Evolutionary conservation across 495 filamentous ascomycete genomes (phyloP).

Genomic region (Saxophila tyrrhenica): DNA sequence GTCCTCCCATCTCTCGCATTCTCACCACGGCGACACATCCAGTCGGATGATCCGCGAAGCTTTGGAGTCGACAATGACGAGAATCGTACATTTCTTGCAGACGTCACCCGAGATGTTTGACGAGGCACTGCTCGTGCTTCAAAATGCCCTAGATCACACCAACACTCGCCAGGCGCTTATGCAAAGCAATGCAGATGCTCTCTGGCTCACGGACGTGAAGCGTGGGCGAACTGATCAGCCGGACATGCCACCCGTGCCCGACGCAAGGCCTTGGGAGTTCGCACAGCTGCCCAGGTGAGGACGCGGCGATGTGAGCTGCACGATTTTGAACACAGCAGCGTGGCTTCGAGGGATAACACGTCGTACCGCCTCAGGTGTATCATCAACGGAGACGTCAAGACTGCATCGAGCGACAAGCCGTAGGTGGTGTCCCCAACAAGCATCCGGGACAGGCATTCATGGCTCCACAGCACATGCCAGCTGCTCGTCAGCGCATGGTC

Average conservation of each 20-base stretch:
- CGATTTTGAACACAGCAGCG: too few relatives aligned
- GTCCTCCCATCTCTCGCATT: conserved; percentile 8
- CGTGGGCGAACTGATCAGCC: background rate
- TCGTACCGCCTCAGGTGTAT: too few relatives aligned
- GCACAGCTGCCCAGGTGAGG: background rate
- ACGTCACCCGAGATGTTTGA: conserved; percentile 56
- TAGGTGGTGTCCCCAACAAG: too few relatives aligned
- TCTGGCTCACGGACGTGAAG: conserved; percentile 45
- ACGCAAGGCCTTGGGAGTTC: background rate
- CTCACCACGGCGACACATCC: conserved; percentile 38
- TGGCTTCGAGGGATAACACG: too few relatives aligned
- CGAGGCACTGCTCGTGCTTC: conserved; percentile 50
- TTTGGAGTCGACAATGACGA: conserved; percentile 40
- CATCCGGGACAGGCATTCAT: too few relatives aligned
- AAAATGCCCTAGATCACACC: conserved; percentile 36
- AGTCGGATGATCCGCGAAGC: conserved; percentile 48
- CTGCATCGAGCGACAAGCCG: too few relatives aligned
- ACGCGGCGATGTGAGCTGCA: too few relatives aligned
- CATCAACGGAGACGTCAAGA: too few relatives aligned
- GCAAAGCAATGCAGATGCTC: conserved; percentile 53
- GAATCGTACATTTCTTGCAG: conserved; percentile 44
- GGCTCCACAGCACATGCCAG: too few relatives aligned
- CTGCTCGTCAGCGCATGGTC: too few relatives aligned
- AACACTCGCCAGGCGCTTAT: conserved; percentile 46
- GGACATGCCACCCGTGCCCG: background rate